phyloP scores from a whole-genome alignment of 2,329 filamentous ascomycete species.

The Incumbomyces lentus region DNA sequence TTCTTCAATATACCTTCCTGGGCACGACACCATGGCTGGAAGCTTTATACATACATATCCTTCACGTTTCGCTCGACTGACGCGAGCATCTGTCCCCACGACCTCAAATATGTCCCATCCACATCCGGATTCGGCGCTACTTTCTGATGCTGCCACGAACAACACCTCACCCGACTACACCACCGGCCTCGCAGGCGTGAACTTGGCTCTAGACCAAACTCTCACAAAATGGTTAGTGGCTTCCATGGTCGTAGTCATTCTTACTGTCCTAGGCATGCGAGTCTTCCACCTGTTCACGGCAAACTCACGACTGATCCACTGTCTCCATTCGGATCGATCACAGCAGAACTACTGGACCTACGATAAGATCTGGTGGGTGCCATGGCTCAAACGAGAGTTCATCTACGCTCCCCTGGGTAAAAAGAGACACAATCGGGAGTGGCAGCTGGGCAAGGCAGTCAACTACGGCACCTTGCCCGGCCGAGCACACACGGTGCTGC shows the following conservation, averaged over 20 bases:
- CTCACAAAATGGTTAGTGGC: conserved; percentile 25
- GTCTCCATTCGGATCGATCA: conserved; percentile 25
- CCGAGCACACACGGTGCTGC: conserved; percentile 62
- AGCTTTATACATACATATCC: background rate
- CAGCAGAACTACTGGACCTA: conserved; percentile 38
- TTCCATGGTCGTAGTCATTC: conserved; percentile 23
- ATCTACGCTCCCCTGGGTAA: conserved; percentile 57
- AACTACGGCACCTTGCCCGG: conserved; percentile 69
- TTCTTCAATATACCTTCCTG: no score
- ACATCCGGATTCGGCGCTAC: background rate
- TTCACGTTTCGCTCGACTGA: conserved; percentile 1
- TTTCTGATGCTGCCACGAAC: background rate
- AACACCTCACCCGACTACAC: conserved; percentile 9
- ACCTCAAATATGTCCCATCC: background rate
- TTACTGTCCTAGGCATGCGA: conserved; percentile 30
- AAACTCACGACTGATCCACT: conserved; percentile 35
- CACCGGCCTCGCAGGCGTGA: conserved; percentile 20
- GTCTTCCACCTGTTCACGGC: conserved; percentile 34
- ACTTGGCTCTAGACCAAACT: conserved; percentile 16
- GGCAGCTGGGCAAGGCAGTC: conserved; percentile 57
- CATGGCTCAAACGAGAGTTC: conserved; percentile 36
- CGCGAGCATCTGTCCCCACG: background rate
- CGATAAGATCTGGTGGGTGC: conserved; percentile 32
- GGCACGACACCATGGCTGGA: no score
- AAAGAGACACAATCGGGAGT: conserved; percentile 66